These are phyloP conservation scores for Arctium minus DNA, from an alignment of 129 eudicot species.

Conservation along the genomic window DNA sequence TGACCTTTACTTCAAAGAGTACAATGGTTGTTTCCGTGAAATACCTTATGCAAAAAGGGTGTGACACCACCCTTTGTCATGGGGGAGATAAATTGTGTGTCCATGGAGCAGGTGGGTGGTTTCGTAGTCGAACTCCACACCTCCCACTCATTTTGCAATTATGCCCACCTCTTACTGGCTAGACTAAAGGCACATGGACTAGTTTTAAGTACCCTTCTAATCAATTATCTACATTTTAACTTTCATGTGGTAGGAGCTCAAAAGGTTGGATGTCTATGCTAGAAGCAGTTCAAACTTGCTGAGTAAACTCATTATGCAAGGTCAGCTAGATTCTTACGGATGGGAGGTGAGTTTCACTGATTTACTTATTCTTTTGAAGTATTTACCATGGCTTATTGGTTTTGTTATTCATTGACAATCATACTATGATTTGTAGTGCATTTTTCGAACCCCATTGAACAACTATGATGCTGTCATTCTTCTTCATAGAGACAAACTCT, in stretches of 20 bases:
- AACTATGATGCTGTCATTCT: slow-evolving; percentile 91
- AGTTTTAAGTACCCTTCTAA: not conserved
- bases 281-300: slow-evolving; percentile 83
- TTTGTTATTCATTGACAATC: not conserved
- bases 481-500: slow-evolving; percentile 80
- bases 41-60: too few relatives aligned
- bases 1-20: too few relatives aligned
- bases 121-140: too few relatives aligned
- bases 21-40: too few relatives aligned
- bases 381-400: not conserved
- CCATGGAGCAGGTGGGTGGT: too few relatives aligned
- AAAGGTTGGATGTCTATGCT: slow-evolving; percentile 80
- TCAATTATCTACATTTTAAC: not conserved
- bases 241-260: slow-evolving; percentile 59
- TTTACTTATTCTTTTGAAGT: not conserved
- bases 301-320: slow-evolving; percentile 61
- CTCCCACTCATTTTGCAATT: too few relatives aligned
- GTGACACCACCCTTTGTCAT: too few relatives aligned
- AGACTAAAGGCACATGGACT: too few relatives aligned
- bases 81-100: too few relatives aligned
- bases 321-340: slow-evolving; percentile 57
- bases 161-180: too few relatives aligned
- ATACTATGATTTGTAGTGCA: slow-evolving; percentile 50
- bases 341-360: slow-evolving; percentile 74
- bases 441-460: slow-evolving; percentile 92